Evolutionary conservation across 2,329 filamentous ascomycete genomes (phyloP).

Genomic region (Talaromyces sp.): DNA sequence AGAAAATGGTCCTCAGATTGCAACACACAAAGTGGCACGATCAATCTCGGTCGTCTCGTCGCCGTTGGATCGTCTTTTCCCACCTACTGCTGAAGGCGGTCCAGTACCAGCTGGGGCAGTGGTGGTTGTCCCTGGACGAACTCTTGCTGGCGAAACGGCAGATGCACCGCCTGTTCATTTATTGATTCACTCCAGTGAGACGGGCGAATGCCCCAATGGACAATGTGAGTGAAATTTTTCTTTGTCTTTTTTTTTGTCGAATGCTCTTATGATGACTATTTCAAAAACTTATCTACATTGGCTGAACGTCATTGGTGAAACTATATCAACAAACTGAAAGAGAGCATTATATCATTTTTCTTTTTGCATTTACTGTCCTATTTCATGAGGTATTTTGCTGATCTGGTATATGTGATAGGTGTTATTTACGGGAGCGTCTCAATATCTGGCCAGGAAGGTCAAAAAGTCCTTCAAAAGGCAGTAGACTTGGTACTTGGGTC

Average conservation of each 20-base stretch:
- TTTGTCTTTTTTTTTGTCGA: constrained; percentile 9
- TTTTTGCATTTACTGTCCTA: neutral
- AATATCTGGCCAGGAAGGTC: constrained; percentile 26
- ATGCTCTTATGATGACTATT: constrained; percentile 70
- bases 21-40: constrained; percentile 45
- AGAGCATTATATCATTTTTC: constrained; percentile 28
- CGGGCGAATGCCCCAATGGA: constrained; percentile 79
- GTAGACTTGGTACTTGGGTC: constrained; percentile 38
- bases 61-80: constrained; percentile 61
- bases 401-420: constrained; percentile 38
- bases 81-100: constrained; percentile 64
- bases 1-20: constrained; percentile 7
- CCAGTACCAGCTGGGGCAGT: constrained; percentile 64
- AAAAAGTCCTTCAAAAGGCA: constrained; percentile 35
- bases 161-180: constrained; percentile 50
- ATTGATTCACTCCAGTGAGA: constrained; percentile 77
- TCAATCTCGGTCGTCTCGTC: constrained; percentile 66
- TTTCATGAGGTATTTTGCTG: constrained; percentile 22
- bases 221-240: constrained; percentile 68
- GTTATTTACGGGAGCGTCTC: constrained; percentile 52
- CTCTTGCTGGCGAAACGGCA: constrained; percentile 18
- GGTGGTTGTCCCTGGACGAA: constrained; percentile 32
- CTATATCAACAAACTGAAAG: constrained; percentile 70
- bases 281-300: constrained; percentile 99
- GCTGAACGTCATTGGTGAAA: constrained; percentile 89